Evolutionary conservation across 2,329 filamentous ascomycete genomes (phyloP).

Genomic region (Ophiocordyceps polyrhachis-furcata): DNA sequence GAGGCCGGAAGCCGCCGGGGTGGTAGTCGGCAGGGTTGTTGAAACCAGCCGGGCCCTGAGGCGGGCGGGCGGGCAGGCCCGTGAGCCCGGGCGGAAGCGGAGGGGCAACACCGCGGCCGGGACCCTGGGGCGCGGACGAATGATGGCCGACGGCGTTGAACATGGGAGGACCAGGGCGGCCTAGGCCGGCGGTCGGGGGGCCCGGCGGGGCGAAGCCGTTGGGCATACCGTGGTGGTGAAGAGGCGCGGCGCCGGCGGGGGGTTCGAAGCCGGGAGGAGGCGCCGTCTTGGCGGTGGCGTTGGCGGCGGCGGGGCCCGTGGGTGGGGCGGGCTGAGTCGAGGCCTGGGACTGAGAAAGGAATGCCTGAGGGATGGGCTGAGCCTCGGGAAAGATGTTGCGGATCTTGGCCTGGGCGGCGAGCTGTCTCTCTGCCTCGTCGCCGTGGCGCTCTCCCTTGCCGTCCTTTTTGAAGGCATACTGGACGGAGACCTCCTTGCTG

Average conservation of each 20-base stretch:
- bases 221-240: constrained; percentile 17
- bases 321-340: background rate
- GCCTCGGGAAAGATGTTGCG: constrained; percentile 77
- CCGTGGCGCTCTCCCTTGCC: constrained; percentile 93
- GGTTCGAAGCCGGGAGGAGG: constrained; percentile 16
- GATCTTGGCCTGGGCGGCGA: constrained; percentile 82
- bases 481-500: constrained; percentile 90
- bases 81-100: constrained; percentile 27
- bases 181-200: background rate
- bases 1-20: constrained; percentile 21
- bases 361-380: constrained; percentile 55
- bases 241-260: constrained; percentile 9
- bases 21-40: constrained; percentile 30
- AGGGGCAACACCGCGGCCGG: constrained; percentile 13
- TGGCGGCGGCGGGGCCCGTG: constrained; percentile 5
- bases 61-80: constrained; percentile 30
- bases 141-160: constrained; percentile 12
- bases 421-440: constrained; percentile 78
- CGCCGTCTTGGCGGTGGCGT: constrained; percentile 7
- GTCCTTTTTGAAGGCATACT: constrained; percentile 99
- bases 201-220: constrained; percentile 18
- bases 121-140: constrained; percentile 7
- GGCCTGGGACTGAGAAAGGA: constrained; percentile 26
- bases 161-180: constrained; percentile 11
- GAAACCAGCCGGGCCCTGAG: constrained; percentile 24